Conservation (phyloP, 176 grass and related monocot genomes). For the Otatea glauca region DNA sequence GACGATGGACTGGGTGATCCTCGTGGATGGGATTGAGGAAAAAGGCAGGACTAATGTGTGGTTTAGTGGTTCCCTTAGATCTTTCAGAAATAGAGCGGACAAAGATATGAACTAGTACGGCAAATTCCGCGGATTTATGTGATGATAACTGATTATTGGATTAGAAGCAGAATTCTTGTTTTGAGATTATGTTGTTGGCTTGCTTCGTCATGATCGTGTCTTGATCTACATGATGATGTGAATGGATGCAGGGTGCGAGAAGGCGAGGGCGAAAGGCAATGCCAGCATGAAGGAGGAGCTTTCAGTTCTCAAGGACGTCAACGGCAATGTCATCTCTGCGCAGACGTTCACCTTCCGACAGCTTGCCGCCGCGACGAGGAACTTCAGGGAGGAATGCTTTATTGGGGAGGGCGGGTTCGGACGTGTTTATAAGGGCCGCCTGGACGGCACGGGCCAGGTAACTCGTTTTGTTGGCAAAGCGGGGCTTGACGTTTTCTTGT, state of each 20-base stretch:
- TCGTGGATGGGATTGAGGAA: slow-evolving; percentile 33
- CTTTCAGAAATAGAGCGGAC: background rate
- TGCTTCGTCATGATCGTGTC: background rate
- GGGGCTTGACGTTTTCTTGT: background rate
- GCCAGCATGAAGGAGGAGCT: slow-evolving; percentile 44
- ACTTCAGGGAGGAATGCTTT: slow-evolving; percentile 87
- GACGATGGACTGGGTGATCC: slow-evolving; percentile 21
- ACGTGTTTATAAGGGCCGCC: slow-evolving; percentile 76
- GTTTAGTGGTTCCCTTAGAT: slow-evolving; percentile 1
- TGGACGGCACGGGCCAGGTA: slow-evolving; percentile 79
- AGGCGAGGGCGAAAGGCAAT: slow-evolving; percentile 43
- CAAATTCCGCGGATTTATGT: background rate
- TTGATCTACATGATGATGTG: slow-evolving; percentile 17
- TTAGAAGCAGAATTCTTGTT: slow-evolving; percentile 34
- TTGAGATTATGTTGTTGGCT: background rate
- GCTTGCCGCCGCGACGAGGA: slow-evolving; percentile 67
- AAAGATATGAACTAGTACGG: background rate
- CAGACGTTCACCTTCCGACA: slow-evolving; percentile 93
- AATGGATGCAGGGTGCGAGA: slow-evolving; percentile 48
- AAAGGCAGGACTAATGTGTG: background rate
- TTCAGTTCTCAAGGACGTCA: slow-evolving; percentile 54
- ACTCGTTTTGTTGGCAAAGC: slow-evolving; percentile 18
- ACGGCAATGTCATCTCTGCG: slow-evolving; percentile 55
- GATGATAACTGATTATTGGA: background rate
- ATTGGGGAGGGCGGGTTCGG: slow-evolving; percentile 95